phyloP scores from a whole-genome alignment of 2,329 filamentous ascomycete genomes.

The Xylaria sp. region DNA sequence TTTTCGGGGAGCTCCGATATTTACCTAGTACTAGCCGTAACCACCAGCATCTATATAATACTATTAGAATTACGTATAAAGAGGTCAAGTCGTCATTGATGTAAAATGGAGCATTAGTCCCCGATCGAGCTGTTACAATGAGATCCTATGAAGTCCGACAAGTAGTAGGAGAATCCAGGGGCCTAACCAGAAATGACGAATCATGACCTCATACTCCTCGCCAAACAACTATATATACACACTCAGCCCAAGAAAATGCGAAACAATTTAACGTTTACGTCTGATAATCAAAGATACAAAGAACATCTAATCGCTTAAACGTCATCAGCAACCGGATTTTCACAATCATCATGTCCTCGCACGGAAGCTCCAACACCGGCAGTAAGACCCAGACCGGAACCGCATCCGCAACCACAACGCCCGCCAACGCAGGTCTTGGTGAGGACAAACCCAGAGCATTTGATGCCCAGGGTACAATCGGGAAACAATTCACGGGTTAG shows the following conservation, averaged over 20 bases:
- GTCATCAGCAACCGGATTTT: no score
- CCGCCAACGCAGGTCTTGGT: slow-evolving; percentile 48
- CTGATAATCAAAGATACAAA: neutral
- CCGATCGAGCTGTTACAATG: neutral
- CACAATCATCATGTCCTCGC: slow-evolving; percentile 43
- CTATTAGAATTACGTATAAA: slow-evolving; percentile 1
- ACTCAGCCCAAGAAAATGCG: neutral
- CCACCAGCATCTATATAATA: neutral
- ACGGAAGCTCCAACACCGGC: slow-evolving; percentile 49
- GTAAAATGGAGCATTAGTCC: neutral
- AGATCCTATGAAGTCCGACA: neutral
- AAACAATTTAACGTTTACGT: neutral
- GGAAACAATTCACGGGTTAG: slow-evolving; percentile 65
- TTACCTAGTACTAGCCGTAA: no score
- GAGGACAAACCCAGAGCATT: slow-evolving; percentile 55
- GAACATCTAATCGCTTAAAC: no score
- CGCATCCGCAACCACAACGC: slow-evolving; percentile 45
- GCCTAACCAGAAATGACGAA: slow-evolving; percentile 4
- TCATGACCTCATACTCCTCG: slow-evolving; percentile 16
- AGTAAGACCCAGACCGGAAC: slow-evolving; percentile 47
- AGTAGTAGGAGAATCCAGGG: neutral
- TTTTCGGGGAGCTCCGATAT: neutral
- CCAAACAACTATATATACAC: neutral
- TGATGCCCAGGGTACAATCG: slow-evolving; percentile 61
- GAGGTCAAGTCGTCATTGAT: neutral